These are phyloP conservation scores for Pythium guiyangense DNA, from an alignment of 352 stramenopile species.

Conservation along the genomic window DNA sequence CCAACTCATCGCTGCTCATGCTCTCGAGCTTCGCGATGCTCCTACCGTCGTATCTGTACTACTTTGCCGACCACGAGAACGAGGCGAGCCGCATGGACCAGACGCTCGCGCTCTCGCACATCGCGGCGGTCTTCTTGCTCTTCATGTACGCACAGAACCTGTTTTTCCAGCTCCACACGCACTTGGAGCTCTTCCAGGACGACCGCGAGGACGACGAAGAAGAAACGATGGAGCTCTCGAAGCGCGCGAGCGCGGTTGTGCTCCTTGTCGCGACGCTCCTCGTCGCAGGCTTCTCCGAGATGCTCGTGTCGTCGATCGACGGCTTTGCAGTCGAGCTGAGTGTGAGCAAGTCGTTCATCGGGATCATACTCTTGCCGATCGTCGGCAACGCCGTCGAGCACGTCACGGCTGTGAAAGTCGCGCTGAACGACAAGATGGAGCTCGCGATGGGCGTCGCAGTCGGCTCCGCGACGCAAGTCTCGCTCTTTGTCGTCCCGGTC, in stretches of 20 bases:
- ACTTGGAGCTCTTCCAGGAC: conserved; percentile 90
- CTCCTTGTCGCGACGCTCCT: conserved; percentile 86
- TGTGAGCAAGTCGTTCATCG: conserved; percentile 87
- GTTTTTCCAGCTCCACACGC: conserved; percentile 95
- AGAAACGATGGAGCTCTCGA: conserved; percentile 57
- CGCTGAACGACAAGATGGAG: conserved; percentile 98
- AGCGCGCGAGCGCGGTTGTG: conserved; percentile 69
- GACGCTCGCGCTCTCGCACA: conserved; percentile 72
- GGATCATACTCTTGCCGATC: conserved; percentile 96
- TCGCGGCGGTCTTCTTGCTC: conserved; percentile 76
- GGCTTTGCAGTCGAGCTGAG: conserved; percentile 58
- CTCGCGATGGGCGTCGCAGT: conserved; percentile 97
- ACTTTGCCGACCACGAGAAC: conserved; percentile 73
- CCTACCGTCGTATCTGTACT: conserved; percentile 91
- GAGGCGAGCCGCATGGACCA: conserved; percentile 65
- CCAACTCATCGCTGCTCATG: conserved; percentile 94
- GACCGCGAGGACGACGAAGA: conserved; percentile 61
- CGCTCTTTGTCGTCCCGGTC: conserved; percentile 95
- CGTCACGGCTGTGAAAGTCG: conserved; percentile 95
- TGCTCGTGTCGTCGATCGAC: conserved; percentile 84
- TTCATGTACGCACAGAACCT: conserved; percentile 95
- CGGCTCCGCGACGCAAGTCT: conserved; percentile 96
- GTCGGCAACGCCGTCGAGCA: conserved; percentile 99
- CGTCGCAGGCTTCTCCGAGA: conserved; percentile 93
- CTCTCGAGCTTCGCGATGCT: conserved; percentile 92